These are phyloP conservation scores for Annulohypoxylon nitens DNA, from an alignment of 495 filamentous ascomycete genomes.

Conservation along the genomic window DNA sequence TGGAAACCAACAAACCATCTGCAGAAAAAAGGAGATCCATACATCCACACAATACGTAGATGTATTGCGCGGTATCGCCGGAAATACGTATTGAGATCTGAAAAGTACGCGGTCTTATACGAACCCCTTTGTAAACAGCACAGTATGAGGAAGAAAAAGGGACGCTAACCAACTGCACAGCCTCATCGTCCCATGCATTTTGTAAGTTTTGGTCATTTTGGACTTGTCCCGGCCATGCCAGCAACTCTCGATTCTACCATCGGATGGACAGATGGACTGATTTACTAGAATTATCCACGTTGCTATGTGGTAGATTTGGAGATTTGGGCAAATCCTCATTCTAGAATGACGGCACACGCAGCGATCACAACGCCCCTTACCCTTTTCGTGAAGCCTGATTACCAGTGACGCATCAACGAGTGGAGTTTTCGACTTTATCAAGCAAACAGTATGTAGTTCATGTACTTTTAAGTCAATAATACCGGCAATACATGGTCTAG, in stretches of 20 bases:
- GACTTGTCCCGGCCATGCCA: conserved; percentile 29
- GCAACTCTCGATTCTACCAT: conserved; percentile 38
- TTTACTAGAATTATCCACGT: conserved; percentile 28
- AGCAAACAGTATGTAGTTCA: conserved; percentile 11
- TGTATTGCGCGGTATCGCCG: conserved; percentile 22
- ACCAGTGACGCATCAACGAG: conserved; percentile 18
- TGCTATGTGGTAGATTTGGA: conserved; percentile 7
- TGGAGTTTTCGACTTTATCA: conserved; percentile 18
- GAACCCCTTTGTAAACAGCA: conserved; percentile 33
- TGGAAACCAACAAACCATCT: conserved; percentile 35
- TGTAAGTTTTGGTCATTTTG: background rate
- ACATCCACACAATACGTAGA: conserved; percentile 15
- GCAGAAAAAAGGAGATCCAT: conserved; percentile 39
- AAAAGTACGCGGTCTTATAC: conserved; percentile 21
- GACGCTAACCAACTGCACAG: conserved; percentile 41
- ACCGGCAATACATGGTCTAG: background rate
- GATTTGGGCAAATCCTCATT: conserved; percentile 41
- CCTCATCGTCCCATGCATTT: conserved; percentile 36
- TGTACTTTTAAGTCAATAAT: conserved; percentile 2
- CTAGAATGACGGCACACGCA: conserved; percentile 42
- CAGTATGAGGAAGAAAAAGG: conserved; percentile 26
- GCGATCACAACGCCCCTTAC: conserved; percentile 40
- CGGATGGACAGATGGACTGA: conserved; percentile 34
- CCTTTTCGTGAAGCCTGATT: conserved; percentile 31
- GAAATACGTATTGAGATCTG: conserved; percentile 16